Evolutionary conservation across 2,329 filamentous ascomycete genomes (phyloP).

Genomic region (Sporothrix pallida): DNA sequence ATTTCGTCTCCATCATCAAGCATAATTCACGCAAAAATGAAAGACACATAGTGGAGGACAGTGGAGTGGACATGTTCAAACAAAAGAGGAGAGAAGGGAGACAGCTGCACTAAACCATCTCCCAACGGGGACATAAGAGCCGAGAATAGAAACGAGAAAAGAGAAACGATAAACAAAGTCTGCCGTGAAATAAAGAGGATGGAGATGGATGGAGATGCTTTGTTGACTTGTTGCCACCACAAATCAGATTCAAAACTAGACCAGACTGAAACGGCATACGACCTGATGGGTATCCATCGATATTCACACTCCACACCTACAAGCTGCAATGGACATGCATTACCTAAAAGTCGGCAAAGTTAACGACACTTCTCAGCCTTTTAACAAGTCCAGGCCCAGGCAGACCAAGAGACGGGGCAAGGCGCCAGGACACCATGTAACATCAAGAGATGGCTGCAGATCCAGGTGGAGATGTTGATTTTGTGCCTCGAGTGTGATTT

Average conservation of each 20-base stretch:
- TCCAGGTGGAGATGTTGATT: background rate
- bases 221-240: conserved; percentile 4
- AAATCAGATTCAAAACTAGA: background rate
- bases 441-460: conserved; percentile 11
- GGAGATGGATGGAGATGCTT: background rate
- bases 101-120: background rate
- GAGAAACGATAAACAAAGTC: no score
- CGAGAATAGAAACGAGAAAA: background rate
- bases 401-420: conserved; percentile 1
- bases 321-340: background rate
- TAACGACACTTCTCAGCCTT: background rate
- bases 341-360: conserved; percentile 7
- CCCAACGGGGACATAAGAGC: conserved; percentile 11
- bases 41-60: background rate
- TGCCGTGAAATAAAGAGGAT: no score
- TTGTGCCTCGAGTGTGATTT: no score
- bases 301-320: background rate
- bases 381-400: background rate
- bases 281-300: background rate
- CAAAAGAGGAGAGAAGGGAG: background rate
- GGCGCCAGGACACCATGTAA: conserved; percentile 1
- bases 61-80: background rate
- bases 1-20: background rate
- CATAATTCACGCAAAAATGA: background rate
- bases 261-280: conserved; percentile 5